Conservation (phyloP, 164 flowering plant species). For the Dillenia suffruticosa region DNA sequence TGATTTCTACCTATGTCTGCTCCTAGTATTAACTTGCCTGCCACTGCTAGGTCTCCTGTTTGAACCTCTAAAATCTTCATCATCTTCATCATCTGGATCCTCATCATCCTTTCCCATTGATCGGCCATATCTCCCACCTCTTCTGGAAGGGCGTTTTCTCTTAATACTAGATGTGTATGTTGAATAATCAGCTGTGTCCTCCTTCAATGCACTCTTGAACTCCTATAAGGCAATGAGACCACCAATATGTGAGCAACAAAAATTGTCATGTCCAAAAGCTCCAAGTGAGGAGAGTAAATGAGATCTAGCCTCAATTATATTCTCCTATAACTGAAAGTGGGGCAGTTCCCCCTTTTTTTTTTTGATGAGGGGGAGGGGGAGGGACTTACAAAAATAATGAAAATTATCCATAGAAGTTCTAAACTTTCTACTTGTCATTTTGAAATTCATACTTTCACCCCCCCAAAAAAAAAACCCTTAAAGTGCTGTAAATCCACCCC, state of each 20-base stretch:
- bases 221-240: conserved; percentile 40
- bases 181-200: conserved; percentile 84
- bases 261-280: background rate
- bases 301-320: background rate
- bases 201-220: conserved; percentile 74
- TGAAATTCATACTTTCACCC: too few relatives aligned
- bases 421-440: background rate
- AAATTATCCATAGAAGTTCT: background rate
- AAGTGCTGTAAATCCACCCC: too few relatives aligned
- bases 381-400: background rate
- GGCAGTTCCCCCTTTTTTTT: too few relatives aligned
- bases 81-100: conserved; percentile 37
- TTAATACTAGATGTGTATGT: conserved; percentile 67
- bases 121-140: conserved; percentile 36
- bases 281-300: background rate
- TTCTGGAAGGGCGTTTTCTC: conserved; percentile 66
- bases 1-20: conserved; percentile 36
- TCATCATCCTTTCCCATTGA: conserved; percentile 38
- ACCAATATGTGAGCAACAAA: background rate
- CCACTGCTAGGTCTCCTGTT: conserved; percentile 40
- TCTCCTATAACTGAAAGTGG: background rate
- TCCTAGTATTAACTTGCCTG: conserved; percentile 29
- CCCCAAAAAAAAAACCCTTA: too few relatives aligned
- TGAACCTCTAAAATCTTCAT: conserved; percentile 43
- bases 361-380: too few relatives aligned